Evolutionary conservation across 768 basidiomycete genomes (phyloP), one percentile per base, ranked within the genome.

Genomic region (Hortiboletus flavorubellus): DNA sequence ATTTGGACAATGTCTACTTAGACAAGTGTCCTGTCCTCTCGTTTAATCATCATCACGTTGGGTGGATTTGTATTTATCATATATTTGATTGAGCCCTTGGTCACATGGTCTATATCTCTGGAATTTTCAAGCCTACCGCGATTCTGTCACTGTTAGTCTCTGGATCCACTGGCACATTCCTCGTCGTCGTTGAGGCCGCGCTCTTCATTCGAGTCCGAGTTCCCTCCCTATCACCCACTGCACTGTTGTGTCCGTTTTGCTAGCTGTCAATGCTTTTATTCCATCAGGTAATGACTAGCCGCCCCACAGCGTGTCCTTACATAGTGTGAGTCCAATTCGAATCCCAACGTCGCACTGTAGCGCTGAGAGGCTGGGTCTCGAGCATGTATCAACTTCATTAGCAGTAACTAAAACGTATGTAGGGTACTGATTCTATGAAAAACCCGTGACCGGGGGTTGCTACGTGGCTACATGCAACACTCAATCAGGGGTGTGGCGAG

Each of bases 1-100:
- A 7, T 49, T 55, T 55, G 68, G 66, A 67, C 53, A 33, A 46
- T 26, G 60, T 72, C 68, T 54, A 49, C 43, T 47, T 53, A 56
- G 64, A 61, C 66, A 30, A 53, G 37, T 33, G 42, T 60, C 64
- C 71, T 46, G 62, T 71, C 62, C 69, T 39, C 59, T 72, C 71
- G 45, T 71, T 71, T 69, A 57, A 71, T 64, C 49, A 51, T 59
- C 59, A 53, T 48, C 46, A 60, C 35, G 45, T 53, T 48, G 45
- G 49, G 58, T 61, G 59, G 52, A 60, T 56, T 52, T 68, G 63
- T 71, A 58, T 54, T 66, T 61, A 68, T 57, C 51, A 37, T 12
- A 33, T 58, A 66, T 60, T 61, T 61, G 60, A 61, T 51, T 23
- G 54, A 49, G 34, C 49, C 53, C n/a, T 51, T 46, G 49, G 45